A percentile compares a stretch with the other conserved stretches of the same genome.
These are phyloP conservation scores for Ophiostoma angusticollis DNA, from an alignment of 2,329 filamentous ascomycete genomes.

Conservation along the genomic window DNA sequence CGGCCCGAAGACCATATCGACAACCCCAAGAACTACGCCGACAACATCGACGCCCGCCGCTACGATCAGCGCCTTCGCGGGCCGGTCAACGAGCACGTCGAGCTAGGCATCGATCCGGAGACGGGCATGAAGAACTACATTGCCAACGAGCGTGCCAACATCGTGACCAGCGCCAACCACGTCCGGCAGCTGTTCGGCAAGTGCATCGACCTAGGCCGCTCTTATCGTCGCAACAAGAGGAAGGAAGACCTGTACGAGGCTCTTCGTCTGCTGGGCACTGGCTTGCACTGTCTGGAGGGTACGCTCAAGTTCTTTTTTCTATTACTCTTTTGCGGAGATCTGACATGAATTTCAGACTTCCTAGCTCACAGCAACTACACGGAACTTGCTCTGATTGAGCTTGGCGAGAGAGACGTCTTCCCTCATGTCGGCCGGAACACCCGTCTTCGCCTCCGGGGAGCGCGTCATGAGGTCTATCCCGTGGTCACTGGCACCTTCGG, in stretches of 20 bases:
- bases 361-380: slow-evolving; percentile 89
- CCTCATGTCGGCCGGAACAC: slow-evolving; percentile 73
- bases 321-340: too few species aligned
- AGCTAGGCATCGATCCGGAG: slow-evolving; percentile 64
- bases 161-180: slow-evolving; percentile 70
- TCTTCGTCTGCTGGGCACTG: slow-evolving; percentile 74
- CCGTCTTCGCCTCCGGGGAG: slow-evolving; percentile 56
- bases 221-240: slow-evolving; percentile 51
- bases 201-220: slow-evolving; percentile 68
- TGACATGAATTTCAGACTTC: too few species aligned
- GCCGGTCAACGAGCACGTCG: slow-evolving; percentile 63
- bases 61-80: slow-evolving; percentile 74
- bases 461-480: slow-evolving; percentile 57
- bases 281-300: slow-evolving; percentile 77
- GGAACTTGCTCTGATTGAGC: slow-evolving; percentile 75
- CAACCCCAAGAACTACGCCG: slow-evolving; percentile 69
- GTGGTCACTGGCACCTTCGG: slow-evolving; percentile 87
- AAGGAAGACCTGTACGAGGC: slow-evolving; percentile 79
- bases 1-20: slow-evolving; percentile 76
- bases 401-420: slow-evolving; percentile 71
- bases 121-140: slow-evolving; percentile 90
- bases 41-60: slow-evolving; percentile 71
- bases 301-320: not conserved
- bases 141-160: slow-evolving; percentile 64
- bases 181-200: slow-evolving; percentile 60